Evolutionary conservation across 352 stramenopile genomes (phyloP).

Genomic region (Phytophthora aleatoria): DNA sequence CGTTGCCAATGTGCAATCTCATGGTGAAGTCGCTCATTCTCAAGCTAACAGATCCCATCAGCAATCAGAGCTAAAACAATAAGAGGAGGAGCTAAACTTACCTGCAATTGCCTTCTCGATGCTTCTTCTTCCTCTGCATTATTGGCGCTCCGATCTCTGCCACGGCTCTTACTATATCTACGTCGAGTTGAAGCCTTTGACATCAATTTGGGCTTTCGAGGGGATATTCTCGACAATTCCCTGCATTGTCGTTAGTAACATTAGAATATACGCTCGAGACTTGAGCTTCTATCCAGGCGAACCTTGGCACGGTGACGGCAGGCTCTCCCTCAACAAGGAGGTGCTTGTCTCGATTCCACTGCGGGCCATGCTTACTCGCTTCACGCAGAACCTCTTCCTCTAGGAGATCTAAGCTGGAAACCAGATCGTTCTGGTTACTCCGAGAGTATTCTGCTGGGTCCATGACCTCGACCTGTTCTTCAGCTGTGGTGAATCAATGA

Average conservation of each 20-base stretch:
- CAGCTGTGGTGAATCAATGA: neutral
- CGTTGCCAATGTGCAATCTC: constrained; percentile 40
- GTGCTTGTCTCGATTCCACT: constrained; percentile 20
- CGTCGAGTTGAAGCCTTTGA: constrained; percentile 7
- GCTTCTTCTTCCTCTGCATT: constrained; percentile 35
- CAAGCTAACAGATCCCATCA: constrained; percentile 9
- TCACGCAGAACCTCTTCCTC: constrained; percentile 30
- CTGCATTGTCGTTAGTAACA: constrained; percentile 7
- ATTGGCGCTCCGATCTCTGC: constrained; percentile 21
- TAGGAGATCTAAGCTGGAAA: constrained; percentile 32
- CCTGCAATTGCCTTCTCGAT: constrained; percentile 26
- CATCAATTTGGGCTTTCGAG: constrained; percentile 22
- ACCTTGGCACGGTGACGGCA: constrained; percentile 29
- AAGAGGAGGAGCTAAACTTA: constrained; percentile 1
- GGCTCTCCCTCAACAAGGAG: constrained; percentile 38
- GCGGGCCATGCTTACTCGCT: constrained; percentile 5
- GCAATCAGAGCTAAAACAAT: neutral
- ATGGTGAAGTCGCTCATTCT: constrained; percentile 29
- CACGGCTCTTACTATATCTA: constrained; percentile 10
- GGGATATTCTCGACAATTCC: constrained; percentile 26
- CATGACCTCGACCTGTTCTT: constrained; percentile 12
- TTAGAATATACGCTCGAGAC: neutral
- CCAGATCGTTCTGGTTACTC: constrained; percentile 19
- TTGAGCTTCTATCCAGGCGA: neutral
- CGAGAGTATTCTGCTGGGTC: constrained; percentile 18